Base-by-base conservation (phyloP, 1,284 basidiomycete species). In the Moniliophthora roreri region DNA sequence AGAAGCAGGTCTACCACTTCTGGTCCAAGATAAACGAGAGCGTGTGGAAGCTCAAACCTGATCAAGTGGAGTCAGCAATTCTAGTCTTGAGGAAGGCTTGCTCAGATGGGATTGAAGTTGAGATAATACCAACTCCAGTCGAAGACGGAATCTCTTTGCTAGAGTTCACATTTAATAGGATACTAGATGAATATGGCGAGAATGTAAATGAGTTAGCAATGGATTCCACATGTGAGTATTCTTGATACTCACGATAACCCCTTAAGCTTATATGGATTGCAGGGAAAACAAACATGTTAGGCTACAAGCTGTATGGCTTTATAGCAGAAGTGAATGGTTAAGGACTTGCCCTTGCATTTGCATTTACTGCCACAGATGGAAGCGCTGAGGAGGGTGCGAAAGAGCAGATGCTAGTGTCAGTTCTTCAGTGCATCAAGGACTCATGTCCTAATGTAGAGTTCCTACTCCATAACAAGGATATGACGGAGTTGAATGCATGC, bases 201-300 rank as follows among this genome's bases (percentile, higher is more conserved):
- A 20, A 54, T 2, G 45, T 46, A 11, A 51, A 50, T 3, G 60
- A 61, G 32, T 10, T 62, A 5, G 50, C 54, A 1, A 48, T 62
- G 54, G 61, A 62, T 38, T 61, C 58, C 5, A 61, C 60, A 1
- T 62, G 60, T 62, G 46, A 48, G 57, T 32, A 11, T 32, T 6
- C 11, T 6, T 32, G 28, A 32, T 32, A 32, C 28, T 32, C 11
- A 32, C 28, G n/a, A n/a, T n/a, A n/a, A n/a, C n/a, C n/a, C n/a
- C n/a, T n/a, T n/a, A n/a, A n/a, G n/a, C n/a, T n/a, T n/a, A n/a
- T n/a, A n/a, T n/a, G n/a, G n/a, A n/a, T n/a, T n/a, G n/a, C 28
- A 51, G 53, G 41, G 53, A 54, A 54, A n/a, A 54, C 48, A n/a
- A 54, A 50, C 46, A 48, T 39, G 5, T 37, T 46, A 20, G 42